These are phyloP conservation scores for Penicillium soppii DNA, from an alignment of 495 filamentous ascomycete genomes.

Conservation along the genomic window DNA sequence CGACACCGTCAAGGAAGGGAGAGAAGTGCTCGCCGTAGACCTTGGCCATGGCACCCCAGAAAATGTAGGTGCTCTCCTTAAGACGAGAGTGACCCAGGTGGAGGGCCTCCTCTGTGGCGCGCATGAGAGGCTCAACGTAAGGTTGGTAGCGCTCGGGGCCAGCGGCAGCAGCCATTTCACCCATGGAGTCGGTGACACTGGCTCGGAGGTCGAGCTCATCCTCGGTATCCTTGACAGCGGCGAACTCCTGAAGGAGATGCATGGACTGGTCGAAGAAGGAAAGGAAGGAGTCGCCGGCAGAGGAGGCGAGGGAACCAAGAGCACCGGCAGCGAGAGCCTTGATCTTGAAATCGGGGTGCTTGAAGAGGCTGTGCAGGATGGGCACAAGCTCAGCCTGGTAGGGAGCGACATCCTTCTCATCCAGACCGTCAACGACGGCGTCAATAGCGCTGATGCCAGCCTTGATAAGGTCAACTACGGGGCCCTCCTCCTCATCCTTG, in stretches of 20 bases:
- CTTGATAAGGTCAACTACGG: constrained; percentile 78
- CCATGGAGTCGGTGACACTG: constrained; percentile 86
- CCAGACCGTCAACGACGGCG: constrained; percentile 86
- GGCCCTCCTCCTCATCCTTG: constrained; percentile 59
- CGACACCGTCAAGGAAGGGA: constrained; percentile 80
- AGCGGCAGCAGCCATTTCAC: constrained; percentile 85
- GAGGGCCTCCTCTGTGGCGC: constrained; percentile 86
- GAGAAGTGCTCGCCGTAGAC: constrained; percentile 90
- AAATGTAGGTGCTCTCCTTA: constrained; percentile 92
- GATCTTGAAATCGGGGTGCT: constrained; percentile 81
- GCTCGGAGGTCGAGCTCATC: constrained; percentile 90
- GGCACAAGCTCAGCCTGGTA: constrained; percentile 83
- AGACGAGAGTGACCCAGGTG: constrained; percentile 86
- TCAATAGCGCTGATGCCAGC: constrained; percentile 89
- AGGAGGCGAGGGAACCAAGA: constrained; percentile 83
- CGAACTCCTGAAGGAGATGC: constrained; percentile 78
- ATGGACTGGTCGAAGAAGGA: constrained; percentile 90
- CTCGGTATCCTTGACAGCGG: constrained; percentile 80
- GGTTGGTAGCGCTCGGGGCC: constrained; percentile 83
- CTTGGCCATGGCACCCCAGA: constrained; percentile 92
- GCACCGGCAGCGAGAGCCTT: constrained; percentile 87
- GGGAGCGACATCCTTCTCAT: constrained; percentile 71
- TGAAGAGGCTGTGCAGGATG: constrained; percentile 77
- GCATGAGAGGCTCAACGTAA: constrained; percentile 85
- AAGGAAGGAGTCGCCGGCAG: constrained; percentile 76